These are phyloP conservation scores for Entomortierella beljakovae DNA, from an alignment of 192 early-diverging fungal genomes.

Conservation along the genomic window DNA sequence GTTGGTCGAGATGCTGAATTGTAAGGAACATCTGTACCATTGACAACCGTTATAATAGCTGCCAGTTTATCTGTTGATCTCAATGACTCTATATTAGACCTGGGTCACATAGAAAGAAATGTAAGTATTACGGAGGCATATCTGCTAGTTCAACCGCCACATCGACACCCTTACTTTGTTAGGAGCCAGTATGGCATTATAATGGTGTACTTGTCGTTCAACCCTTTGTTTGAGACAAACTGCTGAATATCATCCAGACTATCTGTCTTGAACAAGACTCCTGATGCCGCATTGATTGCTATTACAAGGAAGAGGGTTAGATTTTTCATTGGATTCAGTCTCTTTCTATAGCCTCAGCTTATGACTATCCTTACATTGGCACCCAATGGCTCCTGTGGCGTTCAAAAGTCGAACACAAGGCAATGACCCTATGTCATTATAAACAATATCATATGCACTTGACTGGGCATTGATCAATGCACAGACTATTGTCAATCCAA, in stretches of 20 bases:
- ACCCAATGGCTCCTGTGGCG: conserved; percentile 67
- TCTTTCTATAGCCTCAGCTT: background rate
- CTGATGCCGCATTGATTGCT: conserved; percentile 56
- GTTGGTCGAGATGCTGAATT: conserved; percentile 42
- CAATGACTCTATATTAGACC: conserved; percentile 60
- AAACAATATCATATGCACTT: conserved; percentile 48
- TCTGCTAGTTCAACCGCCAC: too few species aligned
- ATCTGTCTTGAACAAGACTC: conserved; percentile 67
- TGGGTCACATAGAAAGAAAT: too few species aligned
- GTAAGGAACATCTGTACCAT: conserved; percentile 49
- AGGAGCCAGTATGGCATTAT: conserved; percentile 73
- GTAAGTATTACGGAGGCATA: too few species aligned
- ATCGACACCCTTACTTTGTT: conserved; percentile 59
- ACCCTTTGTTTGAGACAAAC: conserved; percentile 52
- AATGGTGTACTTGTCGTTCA: conserved; percentile 64
- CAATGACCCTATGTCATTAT: conserved; percentile 58
- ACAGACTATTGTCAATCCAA: conserved; percentile 16
- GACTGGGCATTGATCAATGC: conserved; percentile 15
- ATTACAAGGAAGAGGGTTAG: background rate
- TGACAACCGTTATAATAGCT: conserved; percentile 66
- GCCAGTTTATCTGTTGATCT: conserved; percentile 60
- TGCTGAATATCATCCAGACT: conserved; percentile 59
- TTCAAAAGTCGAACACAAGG: conserved; percentile 71
- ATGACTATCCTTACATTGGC: conserved; percentile 71
- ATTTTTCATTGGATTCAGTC: background rate